These are phyloP conservation scores for Psilocybe tampanensis DNA, from an alignment of 768 basidiomycete genomes.

Conservation along the genomic window DNA sequence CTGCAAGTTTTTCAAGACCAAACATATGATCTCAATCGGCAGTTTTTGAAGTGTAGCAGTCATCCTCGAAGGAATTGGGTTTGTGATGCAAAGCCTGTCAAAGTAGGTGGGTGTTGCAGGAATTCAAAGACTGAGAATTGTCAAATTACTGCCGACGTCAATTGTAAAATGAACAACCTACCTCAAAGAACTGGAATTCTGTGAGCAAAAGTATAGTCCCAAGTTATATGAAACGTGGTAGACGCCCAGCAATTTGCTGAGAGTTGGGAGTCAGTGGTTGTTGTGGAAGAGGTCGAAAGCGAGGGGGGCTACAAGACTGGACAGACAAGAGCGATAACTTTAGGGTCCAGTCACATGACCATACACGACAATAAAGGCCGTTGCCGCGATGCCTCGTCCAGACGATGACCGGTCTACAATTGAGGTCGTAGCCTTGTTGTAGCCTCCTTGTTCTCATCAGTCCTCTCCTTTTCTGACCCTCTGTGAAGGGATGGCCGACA, in stretches of 20 bases:
- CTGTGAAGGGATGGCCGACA: slow-evolving; percentile 16
- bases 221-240: background rate
- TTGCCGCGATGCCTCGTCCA: no score
- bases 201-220: background rate
- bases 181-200: no score
- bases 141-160: no score
- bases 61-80: slow-evolving; percentile 15
- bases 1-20: slow-evolving; percentile 35
- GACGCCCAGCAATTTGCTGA: background rate
- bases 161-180: no score
- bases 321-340: slow-evolving; percentile 6
- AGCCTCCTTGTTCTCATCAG: background rate
- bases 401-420: no score
- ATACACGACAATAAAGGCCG: background rate
- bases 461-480: background rate
- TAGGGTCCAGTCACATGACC: slow-evolving; percentile 6
- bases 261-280: slow-evolving; percentile 3
- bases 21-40: slow-evolving; percentile 42
- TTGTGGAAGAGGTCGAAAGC: slow-evolving; percentile 1
- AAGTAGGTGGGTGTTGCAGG: background rate
- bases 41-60: slow-evolving; percentile 27
- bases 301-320: background rate
- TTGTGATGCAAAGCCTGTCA: background rate
- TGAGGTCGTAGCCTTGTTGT: no score
- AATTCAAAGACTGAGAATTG: background rate